Evolutionary conservation across 345 rosid genomes (phyloP).

Genomic region (Eucalyptus victrix): DNA sequence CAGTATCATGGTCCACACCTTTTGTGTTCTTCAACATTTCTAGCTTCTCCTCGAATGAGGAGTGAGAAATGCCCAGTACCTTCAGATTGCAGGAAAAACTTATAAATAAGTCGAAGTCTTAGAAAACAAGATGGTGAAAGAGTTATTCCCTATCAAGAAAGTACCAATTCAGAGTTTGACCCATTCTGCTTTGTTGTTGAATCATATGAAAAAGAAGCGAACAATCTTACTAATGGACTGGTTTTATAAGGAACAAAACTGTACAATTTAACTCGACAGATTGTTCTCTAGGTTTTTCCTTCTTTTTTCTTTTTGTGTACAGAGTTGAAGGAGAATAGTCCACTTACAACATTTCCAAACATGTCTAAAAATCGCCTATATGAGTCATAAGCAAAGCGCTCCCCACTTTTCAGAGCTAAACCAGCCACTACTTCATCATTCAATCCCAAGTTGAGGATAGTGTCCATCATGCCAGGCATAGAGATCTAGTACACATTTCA

Average conservation of each 20-base stretch:
- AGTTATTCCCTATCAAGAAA: neutral
- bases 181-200: neutral
- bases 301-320: neutral
- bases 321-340: neutral
- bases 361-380: constrained; percentile 88
- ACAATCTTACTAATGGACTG: neutral
- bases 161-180: neutral
- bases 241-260: neutral
- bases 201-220: neutral
- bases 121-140: neutral
- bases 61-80: constrained; percentile 91
- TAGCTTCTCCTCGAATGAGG: constrained; percentile 65
- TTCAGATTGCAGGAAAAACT: neutral
- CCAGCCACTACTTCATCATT: constrained; percentile 75
- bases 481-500: constrained; percentile 34
- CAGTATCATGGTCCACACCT: constrained; percentile 61
- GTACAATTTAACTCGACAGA: neutral
- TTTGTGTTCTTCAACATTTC: constrained; percentile 54
- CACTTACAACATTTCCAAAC: constrained; percentile 90
- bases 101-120: neutral
- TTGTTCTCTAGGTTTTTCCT: neutral
- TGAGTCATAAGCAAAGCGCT: constrained; percentile 86
- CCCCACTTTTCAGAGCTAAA: constrained; percentile 74
- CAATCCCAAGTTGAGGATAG: constrained; percentile 93
- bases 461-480: constrained; percentile 99